A percentile compares a stretch with the other conserved stretches of the same genome.
Conservation (phyloP, 148 eudicot genomes). For the Chenopodium album region DNA sequence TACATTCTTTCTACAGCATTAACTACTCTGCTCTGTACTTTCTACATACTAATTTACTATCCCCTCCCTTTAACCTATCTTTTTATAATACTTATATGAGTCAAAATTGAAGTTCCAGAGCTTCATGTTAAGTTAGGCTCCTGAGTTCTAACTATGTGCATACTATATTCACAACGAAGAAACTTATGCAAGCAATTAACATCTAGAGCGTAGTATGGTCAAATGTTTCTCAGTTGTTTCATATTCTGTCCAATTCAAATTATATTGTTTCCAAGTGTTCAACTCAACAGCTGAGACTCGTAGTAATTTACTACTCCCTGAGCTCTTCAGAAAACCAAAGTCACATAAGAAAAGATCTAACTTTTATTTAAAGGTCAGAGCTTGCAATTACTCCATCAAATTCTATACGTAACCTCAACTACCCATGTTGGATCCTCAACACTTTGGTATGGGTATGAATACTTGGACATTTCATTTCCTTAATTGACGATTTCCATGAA, state of each 20-base stretch:
- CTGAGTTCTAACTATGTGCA: background rate
- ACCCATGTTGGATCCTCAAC: no score
- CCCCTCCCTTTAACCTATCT: background rate
- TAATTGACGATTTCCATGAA: no score
- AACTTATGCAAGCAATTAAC: no score
- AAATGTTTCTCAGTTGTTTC: no score
- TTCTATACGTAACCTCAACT: no score
- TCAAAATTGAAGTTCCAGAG: background rate
- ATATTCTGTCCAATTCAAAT: background rate
- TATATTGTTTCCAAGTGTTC: background rate
- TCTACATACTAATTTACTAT: background rate
- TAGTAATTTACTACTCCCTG: background rate
- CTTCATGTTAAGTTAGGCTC: background rate
- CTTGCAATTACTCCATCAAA: background rate
- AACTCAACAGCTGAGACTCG: constrained; percentile 1
- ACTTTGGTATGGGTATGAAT: no score
- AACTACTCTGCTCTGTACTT: background rate
- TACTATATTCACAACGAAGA: background rate
- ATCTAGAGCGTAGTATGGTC: background rate
- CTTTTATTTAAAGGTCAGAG: background rate
- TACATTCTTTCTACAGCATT: background rate
- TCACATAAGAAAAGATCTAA: background rate
- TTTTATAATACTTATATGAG: background rate
- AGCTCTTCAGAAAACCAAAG: constrained; percentile 2
- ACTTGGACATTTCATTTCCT: no score